Evolutionary conservation across 2,329 filamentous ascomycete genomes (phyloP).

Genomic region (Diplodia corticola): DNA sequence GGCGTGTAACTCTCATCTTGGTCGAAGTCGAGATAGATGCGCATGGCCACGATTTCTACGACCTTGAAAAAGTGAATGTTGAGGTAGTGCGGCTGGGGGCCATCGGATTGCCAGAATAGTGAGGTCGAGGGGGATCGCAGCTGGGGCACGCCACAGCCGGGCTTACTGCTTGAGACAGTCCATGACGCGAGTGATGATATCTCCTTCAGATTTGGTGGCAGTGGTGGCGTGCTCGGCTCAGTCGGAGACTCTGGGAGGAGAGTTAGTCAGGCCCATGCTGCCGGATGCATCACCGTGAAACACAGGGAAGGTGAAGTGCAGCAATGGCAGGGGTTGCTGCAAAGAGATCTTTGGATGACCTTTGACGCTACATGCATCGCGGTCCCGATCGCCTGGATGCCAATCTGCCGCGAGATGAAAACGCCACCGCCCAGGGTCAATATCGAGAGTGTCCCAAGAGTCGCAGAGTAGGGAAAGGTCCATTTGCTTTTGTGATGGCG

Average conservation of each 20-base stretch:
- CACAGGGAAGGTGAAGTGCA: not conserved
- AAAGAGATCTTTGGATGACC: slow-evolving; percentile 13
- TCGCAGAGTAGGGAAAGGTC: not conserved
- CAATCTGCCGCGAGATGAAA: not conserved
- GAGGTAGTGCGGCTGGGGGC: slow-evolving; percentile 77
- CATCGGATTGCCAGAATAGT: slow-evolving; percentile 83
- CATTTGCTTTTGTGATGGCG: not conserved
- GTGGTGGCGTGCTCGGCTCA: slow-evolving; percentile 14
- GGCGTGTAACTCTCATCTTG: slow-evolving; percentile 96
- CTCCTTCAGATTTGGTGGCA: slow-evolving; percentile 62
- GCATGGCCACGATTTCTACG: slow-evolving; percentile 73
- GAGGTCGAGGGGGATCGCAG: slow-evolving; percentile 71
- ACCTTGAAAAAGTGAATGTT: slow-evolving; percentile 85
- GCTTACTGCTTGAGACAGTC: slow-evolving; percentile 79
- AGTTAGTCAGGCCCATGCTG: not conserved
- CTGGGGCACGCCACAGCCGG: slow-evolving; percentile 74
- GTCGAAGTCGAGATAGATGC: slow-evolving; percentile 87
- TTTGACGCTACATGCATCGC: not conserved
- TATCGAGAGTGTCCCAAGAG: not conserved
- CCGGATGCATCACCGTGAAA: not conserved
- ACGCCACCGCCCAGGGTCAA: not conserved
- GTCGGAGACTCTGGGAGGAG: not conserved
- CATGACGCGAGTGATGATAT: slow-evolving; percentile 82
- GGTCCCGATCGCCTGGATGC: not conserved
- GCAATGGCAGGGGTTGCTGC: not conserved